A percentile compares a stretch with the other conserved stretches of the same genome.
phyloP scores from a whole-genome alignment of 1,284 basidiomycete genomes.

The Fomitiporia mediterranea region DNA sequence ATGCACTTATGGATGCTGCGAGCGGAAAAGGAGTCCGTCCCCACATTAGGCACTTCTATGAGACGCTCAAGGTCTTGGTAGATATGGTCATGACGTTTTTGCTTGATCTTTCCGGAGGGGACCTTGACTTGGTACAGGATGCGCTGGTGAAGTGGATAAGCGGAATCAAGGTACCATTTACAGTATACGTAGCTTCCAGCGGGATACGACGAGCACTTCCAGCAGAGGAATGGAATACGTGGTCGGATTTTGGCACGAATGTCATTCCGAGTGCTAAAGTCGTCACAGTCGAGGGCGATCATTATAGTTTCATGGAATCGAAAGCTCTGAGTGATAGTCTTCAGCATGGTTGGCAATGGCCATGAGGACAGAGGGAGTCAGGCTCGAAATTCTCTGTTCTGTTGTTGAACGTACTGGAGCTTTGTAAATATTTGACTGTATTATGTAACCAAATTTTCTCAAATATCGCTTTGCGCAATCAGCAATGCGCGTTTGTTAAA shows the following conservation, averaged over 20 bases:
- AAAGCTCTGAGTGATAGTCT: not conserved
- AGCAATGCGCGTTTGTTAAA: too few species aligned
- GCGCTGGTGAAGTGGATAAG: not conserved
- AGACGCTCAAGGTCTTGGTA: not conserved
- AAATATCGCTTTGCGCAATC: too few species aligned
- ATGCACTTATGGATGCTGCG: not conserved
- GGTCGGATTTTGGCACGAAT: not conserved
- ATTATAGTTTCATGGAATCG: not conserved
- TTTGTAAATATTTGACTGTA: too few species aligned
- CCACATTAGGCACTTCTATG: not conserved
- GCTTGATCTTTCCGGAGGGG: constrained; percentile 1
- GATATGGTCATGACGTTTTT: not conserved
- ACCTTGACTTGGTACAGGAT: not conserved
- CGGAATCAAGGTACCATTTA: not conserved
- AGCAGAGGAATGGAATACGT: not conserved
- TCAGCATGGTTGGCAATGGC: not conserved
- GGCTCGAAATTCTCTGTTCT: too few species aligned
- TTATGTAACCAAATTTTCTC: too few species aligned
- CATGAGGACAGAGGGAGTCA: too few species aligned
- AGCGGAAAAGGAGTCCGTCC: not conserved
- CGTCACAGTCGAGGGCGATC: not conserved
- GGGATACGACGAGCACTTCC: not conserved
- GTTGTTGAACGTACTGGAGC: too few species aligned
- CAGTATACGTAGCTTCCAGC: not conserved
- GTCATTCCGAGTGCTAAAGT: not conserved